Percentiles rank a stretch among this genome's conserved stretches.
Conservation (phyloP, 2,329 filamentous ascomycete species). For the Paecilomyces dactylethromorphus region DNA sequence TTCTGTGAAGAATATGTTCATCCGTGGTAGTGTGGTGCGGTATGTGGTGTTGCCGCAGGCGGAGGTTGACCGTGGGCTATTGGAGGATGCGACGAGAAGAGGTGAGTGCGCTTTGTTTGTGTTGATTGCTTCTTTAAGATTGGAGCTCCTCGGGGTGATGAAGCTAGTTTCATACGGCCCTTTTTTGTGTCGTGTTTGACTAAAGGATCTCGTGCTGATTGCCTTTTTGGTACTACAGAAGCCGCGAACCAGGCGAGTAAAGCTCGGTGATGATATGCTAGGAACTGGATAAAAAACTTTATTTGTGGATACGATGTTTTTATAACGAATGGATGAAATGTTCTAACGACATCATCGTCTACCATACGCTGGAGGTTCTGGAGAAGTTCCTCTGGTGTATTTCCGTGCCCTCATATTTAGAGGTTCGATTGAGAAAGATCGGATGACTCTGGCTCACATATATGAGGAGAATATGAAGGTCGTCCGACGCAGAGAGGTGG, state of each 20-base stretch:
- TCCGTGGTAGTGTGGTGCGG: constrained; percentile 83
- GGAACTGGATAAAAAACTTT: neutral
- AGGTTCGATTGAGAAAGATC: neutral
- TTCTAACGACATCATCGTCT: neutral
- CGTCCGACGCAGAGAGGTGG: neutral
- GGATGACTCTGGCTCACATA: neutral
- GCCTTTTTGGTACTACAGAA: constrained; percentile 28
- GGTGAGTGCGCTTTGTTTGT: constrained; percentile 44
- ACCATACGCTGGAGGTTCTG: constrained; percentile 1
- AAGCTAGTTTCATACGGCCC: neutral
- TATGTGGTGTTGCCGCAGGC: constrained; percentile 82
- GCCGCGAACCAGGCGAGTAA: constrained; percentile 46
- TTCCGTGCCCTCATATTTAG: neutral
- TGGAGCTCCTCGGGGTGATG: neutral
- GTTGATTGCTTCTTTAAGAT: neutral
- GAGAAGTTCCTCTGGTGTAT: neutral
- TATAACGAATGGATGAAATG: neutral
- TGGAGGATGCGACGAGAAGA: constrained; percentile 88
- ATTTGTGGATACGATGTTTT: neutral
- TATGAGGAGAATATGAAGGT: neutral
- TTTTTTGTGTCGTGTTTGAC: neutral
- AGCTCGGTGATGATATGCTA: constrained; percentile 27
- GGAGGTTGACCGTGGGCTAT: constrained; percentile 75
- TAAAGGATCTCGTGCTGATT: neutral
- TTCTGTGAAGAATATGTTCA: constrained; percentile 93